Evolutionary conservation across 176 grass and related monocot genomes (phyloP).

Genomic region (Leersia perrieri): DNA sequence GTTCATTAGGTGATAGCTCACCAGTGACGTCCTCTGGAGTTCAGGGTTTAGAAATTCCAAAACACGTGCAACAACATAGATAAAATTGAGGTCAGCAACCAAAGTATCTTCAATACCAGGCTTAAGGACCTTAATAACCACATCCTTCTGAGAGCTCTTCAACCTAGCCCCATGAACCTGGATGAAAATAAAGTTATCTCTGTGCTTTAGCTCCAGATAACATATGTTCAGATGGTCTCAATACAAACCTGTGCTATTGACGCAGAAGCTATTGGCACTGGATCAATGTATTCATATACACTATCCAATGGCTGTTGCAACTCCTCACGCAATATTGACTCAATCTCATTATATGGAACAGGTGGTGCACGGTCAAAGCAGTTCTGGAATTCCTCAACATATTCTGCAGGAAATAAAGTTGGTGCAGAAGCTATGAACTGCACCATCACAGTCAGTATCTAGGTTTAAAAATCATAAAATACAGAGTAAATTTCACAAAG

Average conservation of each 20-base stretch:
- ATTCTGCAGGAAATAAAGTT: constrained; percentile 91
- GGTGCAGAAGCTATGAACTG: constrained; percentile 98
- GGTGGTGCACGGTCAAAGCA: constrained; percentile 83
- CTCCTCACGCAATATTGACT: constrained; percentile 78
- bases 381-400: constrained; percentile 92
- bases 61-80: constrained; percentile 85
- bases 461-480: constrained; percentile 2
- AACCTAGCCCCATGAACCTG: constrained; percentile 95
- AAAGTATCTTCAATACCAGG: constrained; percentile 91
- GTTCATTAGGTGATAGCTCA: constrained; percentile 29
- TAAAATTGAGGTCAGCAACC: constrained; percentile 95
- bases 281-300: constrained; percentile 92
- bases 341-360: constrained; percentile 71
- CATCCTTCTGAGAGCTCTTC: constrained; percentile 91
- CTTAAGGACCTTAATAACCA: constrained; percentile 96
- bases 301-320: constrained; percentile 85
- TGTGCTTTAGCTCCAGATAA: neutral
- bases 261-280: constrained; percentile 83
- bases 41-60: constrained; percentile 93
- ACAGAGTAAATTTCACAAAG: too few relatives aligned
- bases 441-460: constrained; percentile 34
- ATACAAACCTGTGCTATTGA: constrained; percentile 86
- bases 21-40: constrained; percentile 86
- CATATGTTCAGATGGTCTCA: constrained; percentile 7
- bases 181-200: constrained; percentile 19